Evolutionary conservation across 1,139 yeast genomes (phyloP), one percentile per base, ranked within the genome.

Genomic region (Kodamaea alishanica): DNA sequence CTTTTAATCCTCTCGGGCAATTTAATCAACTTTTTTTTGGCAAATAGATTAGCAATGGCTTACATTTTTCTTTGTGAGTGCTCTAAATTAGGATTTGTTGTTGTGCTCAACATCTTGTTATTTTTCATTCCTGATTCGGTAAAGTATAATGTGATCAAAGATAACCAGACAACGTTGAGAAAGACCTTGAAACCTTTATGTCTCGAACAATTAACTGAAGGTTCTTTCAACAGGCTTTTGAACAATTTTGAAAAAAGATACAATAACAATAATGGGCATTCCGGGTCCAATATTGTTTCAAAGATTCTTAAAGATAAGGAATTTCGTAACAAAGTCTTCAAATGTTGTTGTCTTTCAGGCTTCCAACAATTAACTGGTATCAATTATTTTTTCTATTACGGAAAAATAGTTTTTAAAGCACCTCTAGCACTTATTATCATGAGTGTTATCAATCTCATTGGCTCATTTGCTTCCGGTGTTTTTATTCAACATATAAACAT

Each of bases 351-450:
- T 3, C 30, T 65, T 6, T 57, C 61, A 63, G 48, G 49, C 9
- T 54, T 60, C 30, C 70, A 65, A 45, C 70, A 64, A 43, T 46
- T 64, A 30, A 61, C 67, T 1, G 70, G 70, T 1, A 60, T 65
- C 26, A 63, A 62, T 39, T 62, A 58, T 34, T 62, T 63, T 39
- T 65, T 65, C 38, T 65, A 64, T 43, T 65, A 54, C 40, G 60
- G 65, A 9, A 48, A 54, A 5, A 38, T 43, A 3, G 39, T 63
- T 8, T 55, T 63, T 35, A 44, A 49, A 4, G 36, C 33, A 32
- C 51, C 24, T 22, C 32, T 33, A 15, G 44, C 48, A 8, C 25
- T 46, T 5, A 42, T 51, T 6, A 31, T 45, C 23, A 38, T 55
- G 48, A 44, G 57, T 24, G 23, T 38, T 4, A 43, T 48, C 22